Evolutionary conservation across 1,284 basidiomycete genomes (phyloP).

Genomic region (Malassezia yamatoensis): DNA sequence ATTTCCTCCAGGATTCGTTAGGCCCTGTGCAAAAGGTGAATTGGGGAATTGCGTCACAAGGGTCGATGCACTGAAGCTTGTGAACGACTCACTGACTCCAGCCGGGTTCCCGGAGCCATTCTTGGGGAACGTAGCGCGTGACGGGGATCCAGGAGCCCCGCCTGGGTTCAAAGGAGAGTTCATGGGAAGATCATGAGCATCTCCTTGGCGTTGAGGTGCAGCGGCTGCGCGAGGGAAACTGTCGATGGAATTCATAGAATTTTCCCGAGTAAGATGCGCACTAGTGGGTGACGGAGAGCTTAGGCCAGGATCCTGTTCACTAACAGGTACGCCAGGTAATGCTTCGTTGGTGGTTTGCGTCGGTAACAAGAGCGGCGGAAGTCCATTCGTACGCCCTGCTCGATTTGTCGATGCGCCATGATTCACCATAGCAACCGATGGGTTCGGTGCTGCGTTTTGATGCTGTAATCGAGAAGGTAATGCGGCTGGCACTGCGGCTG

Average conservation of each 20-base stretch:
- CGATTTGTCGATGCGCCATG: background rate
- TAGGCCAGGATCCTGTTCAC: constrained; percentile 7
- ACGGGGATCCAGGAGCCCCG: background rate
- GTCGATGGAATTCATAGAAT: constrained; percentile 9
- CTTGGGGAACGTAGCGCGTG: background rate
- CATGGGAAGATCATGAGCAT: background rate
- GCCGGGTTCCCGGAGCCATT: background rate
- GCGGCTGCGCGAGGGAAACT: constrained; percentile 1
- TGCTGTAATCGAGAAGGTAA: background rate
- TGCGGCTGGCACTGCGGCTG: background rate
- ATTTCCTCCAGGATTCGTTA: background rate
- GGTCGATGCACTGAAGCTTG: background rate
- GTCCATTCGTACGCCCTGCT: background rate
- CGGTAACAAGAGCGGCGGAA: constrained; percentile 10
- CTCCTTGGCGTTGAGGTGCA: background rate
- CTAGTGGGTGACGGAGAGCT: constrained; percentile 3
- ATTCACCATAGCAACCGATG: background rate
- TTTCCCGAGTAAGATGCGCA: constrained; percentile 10
- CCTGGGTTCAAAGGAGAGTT: background rate
- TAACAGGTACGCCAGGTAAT: constrained; percentile 2
- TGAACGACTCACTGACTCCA: background rate
- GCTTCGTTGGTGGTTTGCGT: background rate
- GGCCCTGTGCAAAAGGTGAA: background rate
- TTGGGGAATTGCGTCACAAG: background rate
- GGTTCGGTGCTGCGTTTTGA: background rate